Percentiles rank a stretch among this genome's conserved stretches.
Conservation (phyloP, 2,329 filamentous ascomycete genomes). For the Colletotrichum sp. region DNA sequence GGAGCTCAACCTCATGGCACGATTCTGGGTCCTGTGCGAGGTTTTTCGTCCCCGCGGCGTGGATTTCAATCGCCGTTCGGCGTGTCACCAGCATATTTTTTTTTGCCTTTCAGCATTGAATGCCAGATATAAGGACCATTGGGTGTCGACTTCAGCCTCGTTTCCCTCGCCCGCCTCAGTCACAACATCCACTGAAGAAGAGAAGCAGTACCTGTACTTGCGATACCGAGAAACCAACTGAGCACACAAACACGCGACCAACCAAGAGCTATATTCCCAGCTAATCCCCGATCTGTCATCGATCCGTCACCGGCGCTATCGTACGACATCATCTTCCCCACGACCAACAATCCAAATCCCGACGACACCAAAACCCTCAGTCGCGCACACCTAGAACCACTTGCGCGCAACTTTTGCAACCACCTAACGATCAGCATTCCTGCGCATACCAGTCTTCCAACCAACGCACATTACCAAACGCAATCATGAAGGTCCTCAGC, state of each 20-base stretch:
- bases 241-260: background rate
- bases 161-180: background rate
- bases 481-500: constrained; percentile 90
- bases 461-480: background rate
- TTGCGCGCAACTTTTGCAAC: background rate
- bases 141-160: background rate
- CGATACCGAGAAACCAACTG: background rate
- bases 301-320: constrained; percentile 7
- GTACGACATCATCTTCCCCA: constrained; percentile 14
- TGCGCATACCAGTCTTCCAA: background rate
- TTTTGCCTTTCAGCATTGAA: background rate
- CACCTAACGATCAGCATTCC: background rate
- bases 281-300: constrained; percentile 12
- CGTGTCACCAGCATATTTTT: background rate
- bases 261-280: background rate
- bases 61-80: constrained; percentile 17
- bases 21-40: constrained; percentile 12
- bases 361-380: background rate
- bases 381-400: background rate
- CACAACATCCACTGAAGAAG: background rate
- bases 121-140: constrained; percentile 7
- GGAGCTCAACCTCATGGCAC: constrained; percentile 17
- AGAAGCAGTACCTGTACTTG: background rate
- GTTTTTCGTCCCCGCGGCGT: constrained; percentile 8
- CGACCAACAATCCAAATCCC: background rate